phyloP scores from a whole-genome alignment of 805 yeast genomes.

The Candida ulmi region DNA sequence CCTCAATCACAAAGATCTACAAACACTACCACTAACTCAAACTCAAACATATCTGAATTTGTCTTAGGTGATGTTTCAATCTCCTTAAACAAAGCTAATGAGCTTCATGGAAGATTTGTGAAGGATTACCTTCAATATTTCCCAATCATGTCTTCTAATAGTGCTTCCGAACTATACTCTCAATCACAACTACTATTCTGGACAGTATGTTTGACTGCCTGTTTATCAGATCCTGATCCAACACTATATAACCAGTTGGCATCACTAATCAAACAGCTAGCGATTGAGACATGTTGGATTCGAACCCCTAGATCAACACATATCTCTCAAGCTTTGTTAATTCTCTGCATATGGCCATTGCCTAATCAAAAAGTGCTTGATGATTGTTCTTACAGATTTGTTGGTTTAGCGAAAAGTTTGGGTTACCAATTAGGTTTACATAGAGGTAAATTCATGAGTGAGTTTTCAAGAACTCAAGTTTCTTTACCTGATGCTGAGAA shows the following conservation, averaged over 20 bases:
- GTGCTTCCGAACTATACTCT: constrained; percentile 71
- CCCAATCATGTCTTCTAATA: constrained; percentile 69
- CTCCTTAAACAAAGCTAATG: constrained; percentile 60
- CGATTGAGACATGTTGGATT: constrained; percentile 90
- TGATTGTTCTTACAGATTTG: constrained; percentile 85
- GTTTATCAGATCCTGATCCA: constrained; percentile 84
- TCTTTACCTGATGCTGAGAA: constrained; percentile 84
- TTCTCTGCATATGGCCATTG: constrained; percentile 86
- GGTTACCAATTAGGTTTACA: constrained; percentile 87
- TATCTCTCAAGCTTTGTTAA: constrained; percentile 82
- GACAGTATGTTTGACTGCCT: constrained; percentile 85
- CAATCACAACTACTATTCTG: constrained; percentile 85
- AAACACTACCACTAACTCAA: constrained; percentile 17
- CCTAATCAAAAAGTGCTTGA: constrained; percentile 91
- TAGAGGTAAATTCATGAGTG: constrained; percentile 86
- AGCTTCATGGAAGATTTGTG: constrained; percentile 66
- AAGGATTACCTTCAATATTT: constrained; percentile 64
- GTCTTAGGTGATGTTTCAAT: constrained; percentile 71
- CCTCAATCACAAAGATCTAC: constrained; percentile 22
- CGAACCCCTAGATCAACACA: constrained; percentile 91
- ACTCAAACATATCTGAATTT: constrained; percentile 49
- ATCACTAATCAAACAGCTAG: constrained; percentile 74
- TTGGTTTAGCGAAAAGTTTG: constrained; percentile 78
- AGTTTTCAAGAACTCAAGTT: constrained; percentile 85
- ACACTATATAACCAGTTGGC: constrained; percentile 70